A percentile compares a stretch with the other conserved stretches of the same genome.
Evolutionary conservation across 2,329 filamentous ascomycete genomes (phyloP).

Genomic region (Lithohypha guttulata): DNA sequence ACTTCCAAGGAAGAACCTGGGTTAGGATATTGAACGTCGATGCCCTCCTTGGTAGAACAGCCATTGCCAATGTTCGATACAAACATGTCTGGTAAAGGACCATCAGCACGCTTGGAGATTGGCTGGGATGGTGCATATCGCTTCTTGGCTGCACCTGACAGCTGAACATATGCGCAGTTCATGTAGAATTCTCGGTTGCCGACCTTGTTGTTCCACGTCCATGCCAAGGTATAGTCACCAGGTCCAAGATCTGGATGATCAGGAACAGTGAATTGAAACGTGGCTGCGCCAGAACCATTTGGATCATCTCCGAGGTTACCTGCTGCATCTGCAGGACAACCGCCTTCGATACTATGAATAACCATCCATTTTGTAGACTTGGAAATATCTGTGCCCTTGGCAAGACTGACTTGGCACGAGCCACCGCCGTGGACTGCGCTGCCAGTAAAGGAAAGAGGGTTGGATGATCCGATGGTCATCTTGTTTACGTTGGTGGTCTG

Average conservation of each 20-base stretch:
- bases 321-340: conserved; percentile 56
- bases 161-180: conserved; percentile 72
- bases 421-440: conserved; percentile 78
- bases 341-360: conserved; percentile 76
- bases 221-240: conserved; percentile 72
- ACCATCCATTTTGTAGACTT: conserved; percentile 68
- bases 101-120: conserved; percentile 25
- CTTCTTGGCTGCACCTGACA: conserved; percentile 46
- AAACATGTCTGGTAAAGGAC: conserved; percentile 60
- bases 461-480: conserved; percentile 53
- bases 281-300: conserved; percentile 35
- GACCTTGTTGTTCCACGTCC: conserved; percentile 89
- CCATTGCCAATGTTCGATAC: conserved; percentile 51
- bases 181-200: conserved; percentile 97
- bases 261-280: conserved; percentile 63
- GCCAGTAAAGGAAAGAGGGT: conserved; percentile 57
- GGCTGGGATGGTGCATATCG: conserved; percentile 24
- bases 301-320: conserved; percentile 50
- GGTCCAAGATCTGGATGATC: conserved; percentile 48
- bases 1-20: conserved; percentile 45
- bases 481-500: conserved; percentile 44
- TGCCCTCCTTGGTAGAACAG: conserved; percentile 45
- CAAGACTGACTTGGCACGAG: conserved; percentile 80
- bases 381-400: conserved; percentile 61
- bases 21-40: conserved; percentile 57